Evolutionary conservation across 1,284 basidiomycete genomes (phyloP).

Genomic region (Naganishia albida): DNA sequence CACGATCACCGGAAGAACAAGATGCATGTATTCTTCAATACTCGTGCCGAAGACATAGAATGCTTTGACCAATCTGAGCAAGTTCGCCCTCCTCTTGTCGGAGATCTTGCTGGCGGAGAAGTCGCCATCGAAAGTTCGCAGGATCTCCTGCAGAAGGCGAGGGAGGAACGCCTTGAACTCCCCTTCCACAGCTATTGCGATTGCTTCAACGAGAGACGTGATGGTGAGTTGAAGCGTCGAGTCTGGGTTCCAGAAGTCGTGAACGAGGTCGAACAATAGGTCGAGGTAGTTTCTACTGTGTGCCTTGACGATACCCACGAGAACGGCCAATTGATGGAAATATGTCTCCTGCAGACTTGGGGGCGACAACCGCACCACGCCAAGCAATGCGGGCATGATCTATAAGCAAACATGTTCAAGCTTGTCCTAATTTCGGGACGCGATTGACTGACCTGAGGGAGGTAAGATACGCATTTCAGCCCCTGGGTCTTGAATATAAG

Average conservation of each 20-base stretch:
- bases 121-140: constrained; percentile 86
- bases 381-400: constrained; percentile 95
- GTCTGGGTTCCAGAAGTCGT: constrained; percentile 83
- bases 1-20: constrained; percentile 93
- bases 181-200: constrained; percentile 93
- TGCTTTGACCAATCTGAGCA: constrained; percentile 73
- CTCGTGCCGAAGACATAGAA: constrained; percentile 94
- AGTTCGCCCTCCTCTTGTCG: constrained; percentile 85
- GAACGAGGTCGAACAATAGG: constrained; percentile 77
- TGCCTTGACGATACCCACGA: constrained; percentile 96
- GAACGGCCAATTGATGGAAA: constrained; percentile 91
- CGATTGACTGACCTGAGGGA: constrained; percentile 75
- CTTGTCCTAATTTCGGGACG: constrained; percentile 13
- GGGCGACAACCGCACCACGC: constrained; percentile 76
- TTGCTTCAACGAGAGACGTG: constrained; percentile 87
- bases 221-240: constrained; percentile 84
- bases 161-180: constrained; percentile 99
- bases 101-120: constrained; percentile 54
- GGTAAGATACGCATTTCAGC: constrained; percentile 90
- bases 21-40: constrained; percentile 96
- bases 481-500: constrained; percentile 99
- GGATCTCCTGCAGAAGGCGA: constrained; percentile 81
- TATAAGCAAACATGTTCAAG: constrained; percentile 48
- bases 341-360: constrained; percentile 89
- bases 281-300: constrained; percentile 91